Conservation (phyloP, 2,329 filamentous ascomycete genomes). For the Talaromyces albobiverticillius region DNA sequence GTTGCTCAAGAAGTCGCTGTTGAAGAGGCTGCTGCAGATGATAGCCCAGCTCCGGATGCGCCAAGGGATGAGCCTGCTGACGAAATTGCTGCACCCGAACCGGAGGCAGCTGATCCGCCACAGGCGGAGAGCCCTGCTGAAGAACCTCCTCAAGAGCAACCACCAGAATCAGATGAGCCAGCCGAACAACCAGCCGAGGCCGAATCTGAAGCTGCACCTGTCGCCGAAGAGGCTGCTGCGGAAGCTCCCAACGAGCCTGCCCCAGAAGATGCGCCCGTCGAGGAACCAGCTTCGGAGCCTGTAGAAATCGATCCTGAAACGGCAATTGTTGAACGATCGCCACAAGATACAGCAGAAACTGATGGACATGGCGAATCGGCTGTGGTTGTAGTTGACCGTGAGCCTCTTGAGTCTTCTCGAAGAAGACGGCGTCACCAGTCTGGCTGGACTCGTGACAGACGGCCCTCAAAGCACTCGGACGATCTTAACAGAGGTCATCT, state of each 20-base stretch:
- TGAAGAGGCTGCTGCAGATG: conserved; percentile 10
- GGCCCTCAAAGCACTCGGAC: conserved; percentile 35
- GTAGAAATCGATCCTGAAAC: conserved; percentile 13
- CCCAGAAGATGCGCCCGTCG: conserved; percentile 10
- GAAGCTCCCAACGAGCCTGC: conserved; percentile 10
- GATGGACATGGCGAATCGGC: conserved; percentile 9
- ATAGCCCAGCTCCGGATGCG: conserved; percentile 17
- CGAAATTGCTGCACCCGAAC: conserved; percentile 1
- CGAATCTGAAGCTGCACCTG: conserved; percentile 17
- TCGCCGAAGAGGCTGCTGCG: conserved; percentile 16
- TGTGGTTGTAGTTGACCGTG: conserved; percentile 9
- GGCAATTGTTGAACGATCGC: conserved; percentile 6
- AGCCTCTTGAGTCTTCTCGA: conserved; percentile 20
- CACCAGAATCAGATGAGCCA: conserved; percentile 10
- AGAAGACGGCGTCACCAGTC: conserved; percentile 30
- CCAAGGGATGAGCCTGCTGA: conserved; percentile 14
- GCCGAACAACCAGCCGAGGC: conserved; percentile 8
- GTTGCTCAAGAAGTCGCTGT: conserved; percentile 19
- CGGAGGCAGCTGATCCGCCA: neutral
- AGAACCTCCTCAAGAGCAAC: conserved; percentile 18
- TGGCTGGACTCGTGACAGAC: conserved; percentile 30
- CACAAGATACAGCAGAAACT: conserved; percentile 9
- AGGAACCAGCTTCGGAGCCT: conserved; percentile 6
- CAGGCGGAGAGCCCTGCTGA: conserved; percentile 16
- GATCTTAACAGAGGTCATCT: conserved; percentile 17